Evolutionary conservation across 768 basidiomycete genomes (phyloP).

Genomic region (Pulveroboletus sp.): DNA sequence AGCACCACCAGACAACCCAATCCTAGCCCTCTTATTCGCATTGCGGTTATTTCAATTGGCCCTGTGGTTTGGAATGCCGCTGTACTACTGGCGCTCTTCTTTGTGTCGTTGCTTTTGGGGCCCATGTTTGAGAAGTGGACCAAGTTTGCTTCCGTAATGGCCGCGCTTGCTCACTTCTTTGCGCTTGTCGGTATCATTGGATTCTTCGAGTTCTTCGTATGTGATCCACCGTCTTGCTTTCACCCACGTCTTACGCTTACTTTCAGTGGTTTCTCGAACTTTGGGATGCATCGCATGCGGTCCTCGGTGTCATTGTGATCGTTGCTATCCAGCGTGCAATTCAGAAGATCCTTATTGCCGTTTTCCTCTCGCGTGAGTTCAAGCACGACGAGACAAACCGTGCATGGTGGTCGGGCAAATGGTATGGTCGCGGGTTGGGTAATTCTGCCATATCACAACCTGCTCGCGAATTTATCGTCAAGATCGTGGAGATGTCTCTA

Average conservation of each 20-base stretch:
- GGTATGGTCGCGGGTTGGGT: slow-evolving; percentile 93
- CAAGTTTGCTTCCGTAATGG: slow-evolving; percentile 90
- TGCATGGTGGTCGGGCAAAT: slow-evolving; percentile 99
- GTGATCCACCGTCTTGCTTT: slow-evolving; percentile 36
- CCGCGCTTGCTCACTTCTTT: slow-evolving; percentile 80
- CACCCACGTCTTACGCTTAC: slow-evolving; percentile 18
- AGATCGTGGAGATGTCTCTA: slow-evolving; percentile 95
- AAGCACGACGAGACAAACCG: slow-evolving; percentile 98
- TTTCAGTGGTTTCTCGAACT: slow-evolving; percentile 90
- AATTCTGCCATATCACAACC: slow-evolving; percentile 92
- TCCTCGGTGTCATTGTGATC: slow-evolving; percentile 86
- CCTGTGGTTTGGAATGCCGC: slow-evolving; percentile 95
- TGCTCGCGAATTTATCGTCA: slow-evolving; percentile 95
- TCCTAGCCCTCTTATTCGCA: slow-evolving; percentile 86
- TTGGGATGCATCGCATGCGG: slow-evolving; percentile 96
- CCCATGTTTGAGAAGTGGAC: slow-evolving; percentile 82
- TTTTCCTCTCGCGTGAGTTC: slow-evolving; percentile 94
- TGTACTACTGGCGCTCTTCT: slow-evolving; percentile 78
- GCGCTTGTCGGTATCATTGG: slow-evolving; percentile 77
- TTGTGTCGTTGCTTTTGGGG: slow-evolving; percentile 87
- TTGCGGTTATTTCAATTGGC: slow-evolving; percentile 82
- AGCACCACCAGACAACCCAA: slow-evolving; percentile 52
- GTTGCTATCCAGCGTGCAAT: slow-evolving; percentile 88
- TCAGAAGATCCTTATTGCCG: slow-evolving; percentile 90
- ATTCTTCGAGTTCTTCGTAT: slow-evolving; percentile 95